phyloP scores from a whole-genome alignment of 257 asterid species.

The Fraxinus cuspidata region DNA sequence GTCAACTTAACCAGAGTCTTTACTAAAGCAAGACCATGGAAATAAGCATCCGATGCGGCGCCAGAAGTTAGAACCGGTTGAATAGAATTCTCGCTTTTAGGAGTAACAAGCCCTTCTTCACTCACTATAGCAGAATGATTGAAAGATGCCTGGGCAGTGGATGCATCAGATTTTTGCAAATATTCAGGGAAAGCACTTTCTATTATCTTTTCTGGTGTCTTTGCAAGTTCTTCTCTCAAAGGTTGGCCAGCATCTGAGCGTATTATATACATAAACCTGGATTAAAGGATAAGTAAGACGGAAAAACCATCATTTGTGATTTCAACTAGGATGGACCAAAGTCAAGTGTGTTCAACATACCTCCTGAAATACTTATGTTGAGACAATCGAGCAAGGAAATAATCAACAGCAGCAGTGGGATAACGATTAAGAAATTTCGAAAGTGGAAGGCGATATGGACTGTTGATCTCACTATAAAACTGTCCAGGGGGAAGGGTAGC shows the following conservation, averaged over 20 bases:
- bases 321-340: slow-evolving; percentile 16
- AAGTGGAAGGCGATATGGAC: slow-evolving; percentile 96
- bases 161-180: slow-evolving; percentile 52
- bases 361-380: slow-evolving; percentile 93
- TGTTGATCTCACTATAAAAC: slow-evolving; percentile 94
- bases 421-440: slow-evolving; percentile 93
- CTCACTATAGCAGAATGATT: slow-evolving; percentile 52
- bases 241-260: slow-evolving; percentile 98
- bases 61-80: slow-evolving; percentile 45
- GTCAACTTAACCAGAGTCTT: slow-evolving; percentile 91
- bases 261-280: slow-evolving; percentile 94
- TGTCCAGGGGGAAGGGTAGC: slow-evolving; percentile 93
- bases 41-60: slow-evolving; percentile 79
- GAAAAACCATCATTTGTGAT: slow-evolving; percentile 23
- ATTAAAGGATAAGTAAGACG: slow-evolving; percentile 30
- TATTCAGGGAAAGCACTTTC: slow-evolving; percentile 89
- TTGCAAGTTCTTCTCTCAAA: slow-evolving; percentile 96
- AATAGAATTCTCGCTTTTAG: slow-evolving; percentile 68
- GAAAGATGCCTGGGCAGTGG: slow-evolving; percentile 57
- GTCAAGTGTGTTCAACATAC: slow-evolving; percentile 38
- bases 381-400: slow-evolving; percentile 81
- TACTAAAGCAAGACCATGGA: slow-evolving; percentile 92
- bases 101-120: slow-evolving; percentile 57
- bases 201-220: slow-evolving; percentile 93
- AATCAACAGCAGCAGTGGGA: slow-evolving; percentile 90